Conservation (phyloP, 441 rosid genomes). For the Pelargonium cotyledonis region DNA sequence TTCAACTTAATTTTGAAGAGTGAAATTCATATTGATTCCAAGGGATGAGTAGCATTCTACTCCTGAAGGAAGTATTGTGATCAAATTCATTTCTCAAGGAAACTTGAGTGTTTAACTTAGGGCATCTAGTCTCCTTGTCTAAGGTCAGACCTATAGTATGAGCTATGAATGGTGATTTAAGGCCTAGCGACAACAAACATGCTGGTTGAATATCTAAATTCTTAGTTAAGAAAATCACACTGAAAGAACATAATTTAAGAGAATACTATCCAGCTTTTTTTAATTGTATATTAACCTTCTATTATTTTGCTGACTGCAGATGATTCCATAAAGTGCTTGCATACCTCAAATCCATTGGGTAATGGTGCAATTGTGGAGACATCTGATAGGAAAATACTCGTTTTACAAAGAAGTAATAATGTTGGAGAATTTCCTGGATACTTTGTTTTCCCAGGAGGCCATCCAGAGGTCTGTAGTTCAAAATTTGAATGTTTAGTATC, state of each 20-base stretch:
- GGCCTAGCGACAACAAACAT: background rate
- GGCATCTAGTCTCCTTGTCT: background rate
- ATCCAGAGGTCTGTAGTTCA: constrained; percentile 64
- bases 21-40: too few relatives aligned
- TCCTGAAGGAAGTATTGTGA: background rate
- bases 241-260: background rate
- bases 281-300: background rate
- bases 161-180: background rate
- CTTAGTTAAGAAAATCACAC: background rate
- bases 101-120: background rate
- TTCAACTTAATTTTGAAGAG: too few relatives aligned
- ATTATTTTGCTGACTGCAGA: constrained; percentile 32
- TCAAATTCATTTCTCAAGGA: background rate
- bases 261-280: background rate
- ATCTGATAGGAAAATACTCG: constrained; percentile 60
- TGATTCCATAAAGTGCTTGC: constrained; percentile 55
- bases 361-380: constrained; percentile 81
- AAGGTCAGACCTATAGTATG: too few relatives aligned
- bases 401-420: constrained; percentile 68
- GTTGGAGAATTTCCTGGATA: constrained; percentile 93
- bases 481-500: constrained; percentile 10
- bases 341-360: constrained; percentile 77
- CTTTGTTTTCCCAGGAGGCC: constrained; percentile 88
- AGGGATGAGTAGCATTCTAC: too few relatives aligned
- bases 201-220: background rate